Percentiles rank a stretch among this genome's conserved stretches.
phyloP scores from a whole-genome alignment of 2,329 filamentous ascomycete genomes.

The Stemphylium beticola region DNA sequence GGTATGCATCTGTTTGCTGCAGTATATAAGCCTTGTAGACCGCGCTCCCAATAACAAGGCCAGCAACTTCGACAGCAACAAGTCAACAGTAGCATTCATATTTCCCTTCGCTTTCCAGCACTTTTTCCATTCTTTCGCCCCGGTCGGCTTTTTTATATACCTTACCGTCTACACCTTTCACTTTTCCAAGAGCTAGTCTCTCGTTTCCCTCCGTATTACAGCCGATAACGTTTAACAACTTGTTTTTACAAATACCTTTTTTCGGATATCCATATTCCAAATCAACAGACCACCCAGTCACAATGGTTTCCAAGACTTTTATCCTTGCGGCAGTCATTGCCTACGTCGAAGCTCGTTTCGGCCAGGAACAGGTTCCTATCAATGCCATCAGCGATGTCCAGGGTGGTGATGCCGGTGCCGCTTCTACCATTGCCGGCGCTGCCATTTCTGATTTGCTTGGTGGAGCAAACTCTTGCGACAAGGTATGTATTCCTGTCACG shows the following conservation, averaged over 20 bases:
- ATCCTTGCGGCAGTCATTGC: constrained; percentile 41
- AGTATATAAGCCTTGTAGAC: constrained; percentile 35
- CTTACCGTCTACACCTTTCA: constrained; percentile 12
- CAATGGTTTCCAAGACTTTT: constrained; percentile 44
- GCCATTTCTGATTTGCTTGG: constrained; percentile 69
- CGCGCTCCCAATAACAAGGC: constrained; percentile 13
- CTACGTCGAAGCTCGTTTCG: constrained; percentile 59
- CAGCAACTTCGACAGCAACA: constrained; percentile 37
- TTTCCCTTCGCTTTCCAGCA: constrained; percentile 20
- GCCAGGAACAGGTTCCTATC: constrained; percentile 67
- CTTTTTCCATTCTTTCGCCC: constrained; percentile 36
- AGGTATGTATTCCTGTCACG: constrained; percentile 48
- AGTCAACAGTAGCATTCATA: constrained; percentile 29
- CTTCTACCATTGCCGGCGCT: constrained; percentile 67
- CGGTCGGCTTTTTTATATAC: constrained; percentile 35
- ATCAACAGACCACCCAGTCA: constrained; percentile 12
- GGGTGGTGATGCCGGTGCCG: constrained; percentile 64
- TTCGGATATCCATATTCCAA: neutral
- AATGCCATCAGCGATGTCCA: constrained; percentile 60
- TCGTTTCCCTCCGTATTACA: constrained; percentile 11
- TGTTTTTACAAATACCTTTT: neutral
- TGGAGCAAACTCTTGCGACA: constrained; percentile 69
- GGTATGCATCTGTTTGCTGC: constrained; percentile 8
- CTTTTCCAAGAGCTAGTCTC: constrained; percentile 46
- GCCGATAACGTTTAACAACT: neutral